These are phyloP conservation scores for Solanum chaucha DNA, from an alignment of 257 asterid genomes.

Conservation along the genomic window DNA sequence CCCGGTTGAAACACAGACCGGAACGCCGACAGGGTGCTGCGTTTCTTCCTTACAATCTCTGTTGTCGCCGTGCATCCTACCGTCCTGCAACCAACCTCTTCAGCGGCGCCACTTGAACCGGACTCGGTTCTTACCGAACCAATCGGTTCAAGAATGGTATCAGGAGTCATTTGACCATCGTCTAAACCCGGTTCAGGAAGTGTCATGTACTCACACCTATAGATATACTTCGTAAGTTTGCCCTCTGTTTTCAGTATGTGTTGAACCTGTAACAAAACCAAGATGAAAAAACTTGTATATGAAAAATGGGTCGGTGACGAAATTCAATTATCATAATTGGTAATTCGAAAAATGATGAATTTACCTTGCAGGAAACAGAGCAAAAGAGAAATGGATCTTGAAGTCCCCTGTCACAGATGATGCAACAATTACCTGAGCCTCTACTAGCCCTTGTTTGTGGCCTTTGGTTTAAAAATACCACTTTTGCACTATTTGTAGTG, in stretches of 20 bases:
- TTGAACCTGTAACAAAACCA: conserved; percentile 31
- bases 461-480: conserved; percentile 39
- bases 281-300: not conserved
- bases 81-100: conserved; percentile 10
- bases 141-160: conserved; percentile 45
- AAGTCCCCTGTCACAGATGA: conserved; percentile 39
- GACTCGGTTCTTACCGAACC: conserved; percentile 46
- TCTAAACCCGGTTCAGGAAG: conserved; percentile 46
- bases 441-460: conserved; percentile 32
- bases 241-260: conserved; percentile 25
- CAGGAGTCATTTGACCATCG: conserved; percentile 60
- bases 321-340: not conserved
- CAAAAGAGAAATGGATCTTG: conserved; percentile 43
- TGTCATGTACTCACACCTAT: conserved; percentile 23
- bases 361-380: conserved; percentile 79
- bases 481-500: conserved; percentile 47
- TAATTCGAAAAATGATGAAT: not conserved
- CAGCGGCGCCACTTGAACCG: conserved; percentile 30
- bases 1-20: conserved; percentile 24
- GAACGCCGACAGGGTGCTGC: conserved; percentile 17
- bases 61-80: conserved; percentile 48
- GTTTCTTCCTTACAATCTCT: conserved; percentile 40
- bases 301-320: conserved; percentile 6
- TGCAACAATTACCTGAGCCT: conserved; percentile 33
- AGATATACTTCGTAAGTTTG: conserved; percentile 24